phyloP scores from a whole-genome alignment of 257 asterid species.

The Fraxinus excelsior region DNA sequence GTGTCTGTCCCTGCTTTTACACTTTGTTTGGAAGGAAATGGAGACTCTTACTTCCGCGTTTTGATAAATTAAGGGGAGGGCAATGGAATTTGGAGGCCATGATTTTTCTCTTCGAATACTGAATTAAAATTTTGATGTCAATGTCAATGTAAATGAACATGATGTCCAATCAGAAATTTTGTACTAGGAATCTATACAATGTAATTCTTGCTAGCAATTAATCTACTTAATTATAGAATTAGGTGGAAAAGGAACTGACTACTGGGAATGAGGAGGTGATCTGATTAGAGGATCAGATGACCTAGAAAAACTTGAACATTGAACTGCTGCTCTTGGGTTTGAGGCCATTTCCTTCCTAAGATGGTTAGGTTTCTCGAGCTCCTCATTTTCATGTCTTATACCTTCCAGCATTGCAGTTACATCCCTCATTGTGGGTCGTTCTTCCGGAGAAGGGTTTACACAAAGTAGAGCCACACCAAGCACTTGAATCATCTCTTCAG shows the following conservation, averaged over 20 bases:
- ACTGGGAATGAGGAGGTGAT: slow-evolving; percentile 52
- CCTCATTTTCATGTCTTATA: slow-evolving; percentile 56
- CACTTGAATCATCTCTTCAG: slow-evolving; percentile 76
- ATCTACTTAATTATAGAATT: slow-evolving; percentile 27
- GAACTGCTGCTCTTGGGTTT: slow-evolving; percentile 44
- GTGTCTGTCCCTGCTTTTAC: slow-evolving; percentile 6
- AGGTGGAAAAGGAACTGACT: slow-evolving; percentile 25
- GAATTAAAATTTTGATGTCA: background rate
- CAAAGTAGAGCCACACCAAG: slow-evolving; percentile 74
- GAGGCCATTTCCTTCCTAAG: slow-evolving; percentile 23
- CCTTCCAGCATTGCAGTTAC: slow-evolving; percentile 71
- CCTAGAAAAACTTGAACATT: slow-evolving; percentile 69
- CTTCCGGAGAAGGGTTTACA: slow-evolving; percentile 54
- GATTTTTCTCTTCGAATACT: background rate
- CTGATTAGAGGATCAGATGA: slow-evolving; percentile 53
- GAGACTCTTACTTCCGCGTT: background rate
- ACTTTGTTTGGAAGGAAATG: background rate
- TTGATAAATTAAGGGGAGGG: background rate
- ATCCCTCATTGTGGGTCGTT: slow-evolving; percentile 79
- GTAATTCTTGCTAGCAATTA: slow-evolving; percentile 31
- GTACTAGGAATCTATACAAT: slow-evolving; percentile 31
- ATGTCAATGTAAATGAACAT: background rate
- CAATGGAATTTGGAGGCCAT: background rate
- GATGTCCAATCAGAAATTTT: slow-evolving; percentile 22
- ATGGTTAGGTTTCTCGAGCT: slow-evolving; percentile 44